These are phyloP conservation scores for Heterobasidion occidentale DNA, from an alignment of 1,284 basidiomycete genomes.

Conservation along the genomic window DNA sequence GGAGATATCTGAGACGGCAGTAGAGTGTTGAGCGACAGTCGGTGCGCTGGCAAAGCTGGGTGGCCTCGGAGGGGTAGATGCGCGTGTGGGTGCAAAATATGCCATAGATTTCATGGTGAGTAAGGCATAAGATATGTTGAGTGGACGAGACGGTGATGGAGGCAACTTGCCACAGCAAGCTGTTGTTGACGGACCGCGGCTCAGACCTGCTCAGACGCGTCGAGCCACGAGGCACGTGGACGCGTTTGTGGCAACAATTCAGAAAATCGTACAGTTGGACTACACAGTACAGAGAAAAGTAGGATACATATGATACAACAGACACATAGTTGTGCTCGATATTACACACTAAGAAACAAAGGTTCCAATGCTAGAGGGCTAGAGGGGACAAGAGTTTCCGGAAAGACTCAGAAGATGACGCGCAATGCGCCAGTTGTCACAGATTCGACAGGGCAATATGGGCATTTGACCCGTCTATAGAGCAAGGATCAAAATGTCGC, in stretches of 20 bases:
- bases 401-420: constrained; percentile 56
- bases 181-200: not conserved
- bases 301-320: not conserved
- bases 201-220: not conserved
- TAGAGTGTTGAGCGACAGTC: constrained; percentile 11
- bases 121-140: not conserved
- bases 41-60: constrained; percentile 9
- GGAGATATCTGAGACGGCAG: constrained; percentile 31
- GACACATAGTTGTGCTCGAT: not conserved
- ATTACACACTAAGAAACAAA: not conserved
- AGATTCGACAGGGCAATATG: constrained; percentile 83
- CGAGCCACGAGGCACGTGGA: not conserved
- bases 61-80: constrained; percentile 21
- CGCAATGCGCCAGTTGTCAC: constrained; percentile 48
- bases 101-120: constrained; percentile 14
- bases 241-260: not conserved
- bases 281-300: not conserved
- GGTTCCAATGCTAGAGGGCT: no score
- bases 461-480: constrained; percentile 76
- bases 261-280: not conserved
- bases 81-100: constrained; percentile 21
- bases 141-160: not conserved
- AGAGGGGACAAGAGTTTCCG: not conserved
- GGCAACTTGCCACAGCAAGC: no score
- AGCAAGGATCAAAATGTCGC: not conserved